Evolutionary conservation across 371 early-diverging fungal genomes (phyloP).

Genomic region (Mortierella sp.): DNA sequence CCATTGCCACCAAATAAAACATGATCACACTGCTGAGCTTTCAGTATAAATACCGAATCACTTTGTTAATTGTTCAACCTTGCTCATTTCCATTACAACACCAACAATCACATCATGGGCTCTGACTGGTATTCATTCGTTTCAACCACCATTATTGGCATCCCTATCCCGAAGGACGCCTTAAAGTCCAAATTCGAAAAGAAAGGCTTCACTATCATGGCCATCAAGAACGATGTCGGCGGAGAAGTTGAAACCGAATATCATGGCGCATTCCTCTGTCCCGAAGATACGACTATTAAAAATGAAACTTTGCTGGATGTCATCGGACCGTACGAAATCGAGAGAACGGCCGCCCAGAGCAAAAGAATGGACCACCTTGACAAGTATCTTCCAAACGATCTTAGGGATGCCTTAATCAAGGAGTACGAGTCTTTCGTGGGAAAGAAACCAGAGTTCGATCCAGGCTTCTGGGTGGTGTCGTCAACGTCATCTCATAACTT

Average conservation of each 20-base stretch:
- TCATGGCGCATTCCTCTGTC: not conserved
- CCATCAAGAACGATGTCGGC: not conserved
- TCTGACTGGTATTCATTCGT: slow-evolving; percentile 2
- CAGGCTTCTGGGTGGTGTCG: not conserved
- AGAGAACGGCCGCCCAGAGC: not conserved
- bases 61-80: not conserved
- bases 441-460: not conserved
- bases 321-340: not conserved
- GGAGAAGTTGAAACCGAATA: not conserved
- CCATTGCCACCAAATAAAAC: no score
- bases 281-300: not conserved
- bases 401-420: not conserved
- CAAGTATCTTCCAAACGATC: not conserved
- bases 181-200: not conserved
- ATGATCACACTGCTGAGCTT: no score
- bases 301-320: not conserved
- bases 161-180: slow-evolving; percentile 1
- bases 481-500: not conserved
- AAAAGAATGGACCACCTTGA: not conserved
- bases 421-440: not conserved
- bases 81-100: not conserved
- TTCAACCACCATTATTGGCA: slow-evolving; percentile 2
- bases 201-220: not conserved
- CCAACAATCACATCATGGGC: not conserved
- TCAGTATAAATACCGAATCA: no score